Evolutionary conservation across 495 filamentous ascomycete genomes (phyloP).

Genomic region (Aspergillus carlsbadensis): DNA sequence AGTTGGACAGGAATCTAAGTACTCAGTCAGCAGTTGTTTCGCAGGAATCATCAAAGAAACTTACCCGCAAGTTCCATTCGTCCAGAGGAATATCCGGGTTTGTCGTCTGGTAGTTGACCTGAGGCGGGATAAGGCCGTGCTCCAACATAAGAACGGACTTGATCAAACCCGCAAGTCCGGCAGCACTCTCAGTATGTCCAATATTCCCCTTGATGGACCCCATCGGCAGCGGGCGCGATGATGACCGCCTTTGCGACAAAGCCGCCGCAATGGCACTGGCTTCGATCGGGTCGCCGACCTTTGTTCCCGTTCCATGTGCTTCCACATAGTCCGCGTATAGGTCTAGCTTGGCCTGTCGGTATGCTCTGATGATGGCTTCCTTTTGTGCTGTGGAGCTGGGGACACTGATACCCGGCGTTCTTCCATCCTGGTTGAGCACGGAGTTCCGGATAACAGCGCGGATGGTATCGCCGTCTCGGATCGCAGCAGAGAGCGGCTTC

Average conservation of each 20-base stretch:
- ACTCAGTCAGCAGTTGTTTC: background rate
- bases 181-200: conserved; percentile 12
- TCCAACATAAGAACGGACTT: conserved; percentile 28
- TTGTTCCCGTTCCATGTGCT: conserved; percentile 16
- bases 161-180: conserved; percentile 25
- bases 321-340: conserved; percentile 14
- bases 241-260: conserved; percentile 1
- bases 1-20: conserved; percentile 7
- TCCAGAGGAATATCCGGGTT: conserved; percentile 27
- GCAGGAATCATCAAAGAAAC: background rate
- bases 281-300: conserved; percentile 16
- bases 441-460: conserved; percentile 55
- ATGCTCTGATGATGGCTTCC: conserved; percentile 9
- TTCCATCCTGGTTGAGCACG: conserved; percentile 15
- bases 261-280: conserved; percentile 12
- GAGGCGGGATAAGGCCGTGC: conserved; percentile 26
- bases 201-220: conserved; percentile 15
- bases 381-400: conserved; percentile 11
- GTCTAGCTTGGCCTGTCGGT: conserved; percentile 12
- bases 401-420: conserved; percentile 13
- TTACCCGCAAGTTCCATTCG: conserved; percentile 24
- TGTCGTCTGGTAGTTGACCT: conserved; percentile 16
- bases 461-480: conserved; percentile 53
- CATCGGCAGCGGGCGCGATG: conserved; percentile 4
- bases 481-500: conserved; percentile 10